Evolutionary conservation across 2,329 filamentous ascomycete species (phyloP).

Genomic region (Bimuria novae-zelandiae): DNA sequence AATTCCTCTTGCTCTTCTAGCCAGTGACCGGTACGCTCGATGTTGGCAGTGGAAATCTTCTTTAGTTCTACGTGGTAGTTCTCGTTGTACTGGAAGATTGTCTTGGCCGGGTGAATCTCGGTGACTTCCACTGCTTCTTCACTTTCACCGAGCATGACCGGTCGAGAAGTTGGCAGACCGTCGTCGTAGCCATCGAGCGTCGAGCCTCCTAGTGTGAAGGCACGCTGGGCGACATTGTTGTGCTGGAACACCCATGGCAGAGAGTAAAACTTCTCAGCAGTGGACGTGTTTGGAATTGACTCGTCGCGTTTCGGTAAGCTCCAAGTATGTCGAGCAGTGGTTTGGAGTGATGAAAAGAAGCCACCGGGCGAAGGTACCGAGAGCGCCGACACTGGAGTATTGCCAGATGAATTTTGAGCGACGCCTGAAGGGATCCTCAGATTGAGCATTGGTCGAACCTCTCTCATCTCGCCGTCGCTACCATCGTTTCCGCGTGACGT

Average conservation of each 20-base stretch:
- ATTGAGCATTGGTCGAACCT: constrained; percentile 58
- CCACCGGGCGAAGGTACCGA: constrained; percentile 90
- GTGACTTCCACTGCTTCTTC: constrained; percentile 52
- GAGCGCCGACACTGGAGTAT: constrained; percentile 74
- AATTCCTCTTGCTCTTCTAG: constrained; percentile 80
- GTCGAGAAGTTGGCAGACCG: constrained; percentile 36
- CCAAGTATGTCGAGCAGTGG: constrained; percentile 81
- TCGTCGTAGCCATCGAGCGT: constrained; percentile 42
- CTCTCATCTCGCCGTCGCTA: constrained; percentile 64
- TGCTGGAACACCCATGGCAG: constrained; percentile 67
- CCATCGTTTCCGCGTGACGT: constrained; percentile 48
- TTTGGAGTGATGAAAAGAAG: constrained; percentile 86
- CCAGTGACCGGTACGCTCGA: constrained; percentile 87
- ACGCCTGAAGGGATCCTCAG: constrained; percentile 31
- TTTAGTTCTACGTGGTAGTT: constrained; percentile 76
- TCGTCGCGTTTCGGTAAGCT: constrained; percentile 55
- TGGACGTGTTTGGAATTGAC: constrained; percentile 77
- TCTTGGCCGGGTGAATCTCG: constrained; percentile 67
- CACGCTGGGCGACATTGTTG: constrained; percentile 31
- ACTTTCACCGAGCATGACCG: constrained; percentile 33
- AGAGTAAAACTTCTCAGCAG: constrained; percentile 90
- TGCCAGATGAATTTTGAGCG: constrained; percentile 41
- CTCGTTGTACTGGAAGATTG: constrained; percentile 73
- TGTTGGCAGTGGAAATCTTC: constrained; percentile 70
- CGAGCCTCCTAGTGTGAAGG: constrained; percentile 36